These are phyloP conservation scores for Aspergillus heteromorphus DNA, from an alignment of 495 filamentous ascomycete species.

Conservation along the genomic window DNA sequence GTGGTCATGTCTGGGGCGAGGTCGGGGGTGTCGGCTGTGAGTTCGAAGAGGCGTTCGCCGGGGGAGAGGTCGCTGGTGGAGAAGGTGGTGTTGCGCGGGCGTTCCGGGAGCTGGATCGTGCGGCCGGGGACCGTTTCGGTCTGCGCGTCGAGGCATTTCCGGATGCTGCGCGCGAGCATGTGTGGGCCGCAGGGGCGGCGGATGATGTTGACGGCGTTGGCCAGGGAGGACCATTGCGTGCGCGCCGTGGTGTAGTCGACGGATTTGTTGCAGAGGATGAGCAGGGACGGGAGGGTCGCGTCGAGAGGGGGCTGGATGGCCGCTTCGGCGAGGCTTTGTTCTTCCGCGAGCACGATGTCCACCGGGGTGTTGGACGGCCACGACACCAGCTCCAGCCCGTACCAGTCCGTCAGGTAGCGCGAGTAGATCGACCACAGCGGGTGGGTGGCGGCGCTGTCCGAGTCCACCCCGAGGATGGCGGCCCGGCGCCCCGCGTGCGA, in stretches of 20 bases:
- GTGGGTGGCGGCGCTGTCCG: constrained; percentile 10
- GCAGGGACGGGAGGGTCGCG: constrained; percentile 25
- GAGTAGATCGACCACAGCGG: constrained; percentile 20
- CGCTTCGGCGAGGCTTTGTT: constrained; percentile 26
- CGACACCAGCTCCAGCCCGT: constrained; percentile 34
- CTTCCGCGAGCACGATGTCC: constrained; percentile 41
- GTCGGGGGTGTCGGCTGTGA: constrained; percentile 7
- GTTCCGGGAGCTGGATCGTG: constrained; percentile 12
- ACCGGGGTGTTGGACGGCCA: constrained; percentile 25
- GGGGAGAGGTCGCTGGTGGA: neutral
- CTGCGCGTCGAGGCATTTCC: constrained; percentile 27
- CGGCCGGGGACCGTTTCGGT: constrained; percentile 7
- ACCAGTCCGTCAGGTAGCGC: constrained; percentile 42
- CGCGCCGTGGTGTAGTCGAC: constrained; percentile 26
- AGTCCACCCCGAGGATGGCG: constrained; percentile 30
- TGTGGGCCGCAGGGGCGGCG: constrained; percentile 57
- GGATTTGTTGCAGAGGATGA: constrained; percentile 33
- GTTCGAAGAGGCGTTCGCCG: neutral
- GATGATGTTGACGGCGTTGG: constrained; percentile 38
- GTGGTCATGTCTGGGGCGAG: constrained; percentile 6
- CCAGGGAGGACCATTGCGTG: constrained; percentile 28
- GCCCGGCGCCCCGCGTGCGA: constrained; percentile 20
- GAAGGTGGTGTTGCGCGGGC: neutral
- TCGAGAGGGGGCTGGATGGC: constrained; percentile 10
- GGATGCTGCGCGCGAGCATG: constrained; percentile 55